phyloP scores from a whole-genome alignment of 257 asterid species.

The Anisodus acutangulus region DNA sequence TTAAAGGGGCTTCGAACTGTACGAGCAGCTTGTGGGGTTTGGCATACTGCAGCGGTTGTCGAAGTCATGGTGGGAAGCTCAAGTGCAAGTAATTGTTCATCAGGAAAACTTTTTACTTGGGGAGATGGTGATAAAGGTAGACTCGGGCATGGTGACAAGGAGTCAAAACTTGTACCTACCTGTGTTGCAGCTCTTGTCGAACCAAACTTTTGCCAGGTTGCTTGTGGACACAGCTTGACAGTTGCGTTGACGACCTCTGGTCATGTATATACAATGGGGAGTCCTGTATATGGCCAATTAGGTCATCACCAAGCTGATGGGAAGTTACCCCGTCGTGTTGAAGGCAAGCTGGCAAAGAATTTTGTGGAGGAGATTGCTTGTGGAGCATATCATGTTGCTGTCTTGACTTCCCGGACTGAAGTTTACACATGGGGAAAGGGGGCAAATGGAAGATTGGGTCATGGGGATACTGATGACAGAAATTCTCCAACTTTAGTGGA shows the following conservation, averaged over 20 bases:
- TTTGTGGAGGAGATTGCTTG: slow-evolving; percentile 91
- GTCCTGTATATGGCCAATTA: slow-evolving; percentile 90
- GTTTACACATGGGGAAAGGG: slow-evolving; percentile 99
- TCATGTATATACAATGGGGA: slow-evolving; percentile 87
- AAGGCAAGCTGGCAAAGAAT: slow-evolving; percentile 71
- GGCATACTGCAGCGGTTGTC: slow-evolving; percentile 98
- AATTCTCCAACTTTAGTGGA: slow-evolving; percentile 78
- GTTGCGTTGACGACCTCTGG: slow-evolving; percentile 92
- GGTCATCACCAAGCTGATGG: slow-evolving; percentile 90
- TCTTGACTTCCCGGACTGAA: slow-evolving; percentile 83
- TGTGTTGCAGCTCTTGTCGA: slow-evolving; percentile 94
- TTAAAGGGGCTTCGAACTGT: slow-evolving; percentile 91
- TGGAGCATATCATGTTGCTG: slow-evolving; percentile 96
- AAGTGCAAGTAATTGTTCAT: slow-evolving; percentile 79
- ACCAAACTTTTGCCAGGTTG: slow-evolving; percentile 82
- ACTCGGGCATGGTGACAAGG: slow-evolving; percentile 91
- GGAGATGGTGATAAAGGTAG: slow-evolving; percentile 94
- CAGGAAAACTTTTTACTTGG: slow-evolving; percentile 94
- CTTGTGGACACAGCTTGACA: slow-evolving; percentile 95
- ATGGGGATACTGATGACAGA: slow-evolving; percentile 83
- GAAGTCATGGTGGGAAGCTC: slow-evolving; percentile 93
- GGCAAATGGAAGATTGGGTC: slow-evolving; percentile 91
- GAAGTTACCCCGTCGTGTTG: slow-evolving; percentile 79
- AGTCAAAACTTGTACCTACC: slow-evolving; percentile 83
- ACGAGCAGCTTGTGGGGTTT: slow-evolving; percentile 88